Base-by-base conservation (phyloP, 495 filamentous ascomycete genomes). In the Amphirosellinia nigrospora region DNA sequence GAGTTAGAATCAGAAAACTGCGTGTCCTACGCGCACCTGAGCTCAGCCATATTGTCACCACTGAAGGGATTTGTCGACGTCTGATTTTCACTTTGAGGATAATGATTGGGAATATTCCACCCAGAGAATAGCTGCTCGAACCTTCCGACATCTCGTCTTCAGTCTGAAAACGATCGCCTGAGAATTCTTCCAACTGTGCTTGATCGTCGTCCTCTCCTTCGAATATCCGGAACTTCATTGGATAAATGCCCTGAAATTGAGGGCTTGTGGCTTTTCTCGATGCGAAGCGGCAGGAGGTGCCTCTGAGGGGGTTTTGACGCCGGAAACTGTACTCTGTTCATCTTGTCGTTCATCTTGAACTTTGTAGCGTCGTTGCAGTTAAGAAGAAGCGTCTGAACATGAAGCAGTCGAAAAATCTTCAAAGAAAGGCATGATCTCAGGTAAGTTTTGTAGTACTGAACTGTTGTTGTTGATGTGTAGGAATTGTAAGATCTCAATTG, bases 321-420 rank as follows among this genome's bases (percentile, higher is more conserved):
- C n/a, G 5, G 38, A 9, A 28, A 28, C 38, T 2, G 39, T 8
- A 9, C 15, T 30, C 45, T 26, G 59, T 23, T 62, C 59, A 62
- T 62, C 13, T 43, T 62, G 30, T 62, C 16, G 59, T 23, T 62
- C 59, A 62, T 62, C 13, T 43, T 62, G 30, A 23, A 19, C 39
- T 45, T 19, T 43, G 11, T 15, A 36, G 38, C 23, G 4, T 30
- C 21, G 16, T 43, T 7, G 11, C 15, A 21, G 59, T 38, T 9
- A 19, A n/a, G n/a, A 41, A 61, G 16, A 62, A 19, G 59, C 39
- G 38, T 45, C 39, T 62, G 36, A 30, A 1, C 4, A 45, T n/a
- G 8, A 62, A 41, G 34, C 59, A 45, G 39, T 62, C 59, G 38
- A 62, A 30, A 4, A 43, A n/a, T 62, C 23, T 23, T 26, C 45